A percentile compares a stretch with the other conserved stretches of the same genome.
These are phyloP conservation scores for Sphagnum magellanicum DNA, from an alignment of 228 moss, liverwort and hornwort species.

Conservation along the genomic window DNA sequence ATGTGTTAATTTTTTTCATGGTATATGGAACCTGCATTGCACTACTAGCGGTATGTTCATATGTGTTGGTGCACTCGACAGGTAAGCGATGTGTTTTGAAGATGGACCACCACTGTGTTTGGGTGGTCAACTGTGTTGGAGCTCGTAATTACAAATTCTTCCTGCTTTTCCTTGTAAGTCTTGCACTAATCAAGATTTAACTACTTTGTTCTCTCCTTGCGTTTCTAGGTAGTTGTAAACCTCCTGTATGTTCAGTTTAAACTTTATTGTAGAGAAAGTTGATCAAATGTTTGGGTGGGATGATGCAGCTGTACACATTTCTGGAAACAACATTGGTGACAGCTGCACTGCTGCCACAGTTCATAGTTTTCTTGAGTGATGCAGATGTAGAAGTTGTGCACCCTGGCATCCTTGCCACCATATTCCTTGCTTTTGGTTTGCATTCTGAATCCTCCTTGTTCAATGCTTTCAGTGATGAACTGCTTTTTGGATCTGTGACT, in stretches of 20 bases:
- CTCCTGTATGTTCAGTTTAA: too few relatives aligned
- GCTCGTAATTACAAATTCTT: constrained; percentile 94
- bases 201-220: background rate
- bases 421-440: constrained; percentile 76
- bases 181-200: background rate
- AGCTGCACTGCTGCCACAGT: constrained; percentile 72
- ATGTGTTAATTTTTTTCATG: too few relatives aligned
- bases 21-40: too few relatives aligned
- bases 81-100: constrained; percentile 93
- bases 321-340: constrained; percentile 88
- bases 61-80: constrained; percentile 3
- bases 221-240: background rate
- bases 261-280: background rate
- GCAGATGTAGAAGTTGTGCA: constrained; percentile 72
- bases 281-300: background rate
- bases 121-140: constrained; percentile 99
- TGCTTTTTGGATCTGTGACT: background rate
- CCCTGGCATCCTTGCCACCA: constrained; percentile 79
- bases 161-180: constrained; percentile 71
- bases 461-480: background rate
- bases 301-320: constrained; percentile 68
- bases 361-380: constrained; percentile 91
- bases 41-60: too few relatives aligned
- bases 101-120: constrained; percentile 99
- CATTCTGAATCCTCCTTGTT: background rate